Evolutionary conservation across 2,329 filamentous ascomycete genomes (phyloP), one percentile per base, ranked within the genome.

Genomic region (Chaetomiaceae sp.): DNA sequence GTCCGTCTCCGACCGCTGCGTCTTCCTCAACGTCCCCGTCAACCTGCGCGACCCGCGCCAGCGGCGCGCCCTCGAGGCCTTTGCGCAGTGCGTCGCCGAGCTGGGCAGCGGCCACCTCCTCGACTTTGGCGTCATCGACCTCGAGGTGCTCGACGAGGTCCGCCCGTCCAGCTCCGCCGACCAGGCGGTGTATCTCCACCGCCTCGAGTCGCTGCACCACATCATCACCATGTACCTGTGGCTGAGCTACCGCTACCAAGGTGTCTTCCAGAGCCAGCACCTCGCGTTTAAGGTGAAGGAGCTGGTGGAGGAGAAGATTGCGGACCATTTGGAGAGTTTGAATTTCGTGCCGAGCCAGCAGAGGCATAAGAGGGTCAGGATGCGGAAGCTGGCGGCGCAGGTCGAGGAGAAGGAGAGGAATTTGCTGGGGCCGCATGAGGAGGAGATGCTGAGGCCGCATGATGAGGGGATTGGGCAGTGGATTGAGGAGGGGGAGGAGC

Each of bases 191-290:
- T 89, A 90, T 60, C 76, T 99, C 11, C 73, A 75, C 51, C 71
- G 76, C 8, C 75, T 97, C 19, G 94, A 99, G 68, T 69, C 74
- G 3, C 76, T 99, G 15, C 94, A 99, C 72, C 88, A 89, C 63
- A 77, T 83, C 25, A 74, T 99, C 34, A 89, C 92, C 40, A 74
- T 91, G 43, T 99, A 97, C 66, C 78, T 95, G 2, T 99, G 94
- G 94, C 77, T 99, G 15, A 92, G 88, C 62, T 97, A 92, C 70
- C 85, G 92, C 6, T 95, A 92, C 68, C 78, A 83, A 3, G 88
- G 89, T 45, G 78, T 95, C 47, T 95, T 96, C 68, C 80, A 75
- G 6, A 88, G 85, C 59, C 82, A 92, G 62, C 75, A 75, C 0
- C 75, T 96, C 39, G 91, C 89, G 0, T 86, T 88, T 59, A 84